Evolutionary conservation across 2,329 filamentous ascomycete species (phyloP), one percentile per base, ranked within the genome.

Genomic region (Fusarium sp.): DNA sequence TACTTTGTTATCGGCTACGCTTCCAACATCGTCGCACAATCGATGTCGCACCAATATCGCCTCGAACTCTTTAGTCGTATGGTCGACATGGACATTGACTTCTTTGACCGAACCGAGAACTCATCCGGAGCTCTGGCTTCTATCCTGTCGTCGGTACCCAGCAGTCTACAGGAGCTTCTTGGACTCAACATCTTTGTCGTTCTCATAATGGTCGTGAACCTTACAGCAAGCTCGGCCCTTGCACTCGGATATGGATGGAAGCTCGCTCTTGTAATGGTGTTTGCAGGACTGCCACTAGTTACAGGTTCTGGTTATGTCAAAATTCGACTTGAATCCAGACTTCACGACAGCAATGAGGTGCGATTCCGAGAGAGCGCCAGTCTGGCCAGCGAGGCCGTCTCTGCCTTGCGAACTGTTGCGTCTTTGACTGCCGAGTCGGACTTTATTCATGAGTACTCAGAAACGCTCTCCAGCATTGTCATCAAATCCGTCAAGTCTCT

Each of bases 161-260:
- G 83, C 26, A 83, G 81, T 1, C 77, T 86, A 3, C 76, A 83
- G 8, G 84, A 85, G 36, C 75, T 87, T 5, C 77, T 85, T 45
- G 80, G 81, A 3, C 73, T 80, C 46, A 86, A 81, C 42, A 67
- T 85, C 8, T 77, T 75, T 3, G 61, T 84, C 7, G 79, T 86
- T 14, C 45, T 84, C 2, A 77, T 83, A 21, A 73, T 79, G 7
- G n/a, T 82, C 3, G 60, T 83, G 39, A 84, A 78, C 28, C 62
- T 87, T 0, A 28, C 82, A 1, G 75, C 78, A 4, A 80, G 76
- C 55, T 78, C 76, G 22, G 75, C 82, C 2, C 68, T 87, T 0
- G 76, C 80, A 0, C 66, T 87, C 3, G 78, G 73, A 0, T 76
- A 79, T 53, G 79, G 78, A 1, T 86, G 82, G 83, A 84, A 81